Conservation (phyloP, 106 monocot species). For the Allium cepa region DNA sequence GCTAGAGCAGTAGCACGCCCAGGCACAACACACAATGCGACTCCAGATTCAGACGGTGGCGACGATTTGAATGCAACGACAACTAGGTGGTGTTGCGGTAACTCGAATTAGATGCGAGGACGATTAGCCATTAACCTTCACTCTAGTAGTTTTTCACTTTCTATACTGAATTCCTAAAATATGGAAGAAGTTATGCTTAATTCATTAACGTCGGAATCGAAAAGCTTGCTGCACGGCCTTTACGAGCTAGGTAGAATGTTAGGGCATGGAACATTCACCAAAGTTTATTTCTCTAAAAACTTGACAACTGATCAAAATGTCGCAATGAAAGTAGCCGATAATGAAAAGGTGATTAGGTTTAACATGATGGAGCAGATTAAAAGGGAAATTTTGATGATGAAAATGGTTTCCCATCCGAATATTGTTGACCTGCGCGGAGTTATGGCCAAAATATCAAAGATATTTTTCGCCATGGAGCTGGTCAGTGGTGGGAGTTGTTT, state of each 20-base stretch:
- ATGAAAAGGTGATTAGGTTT: constrained; percentile 58
- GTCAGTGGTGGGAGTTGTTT: constrained; percentile 63
- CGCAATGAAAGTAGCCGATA: constrained; percentile 61
- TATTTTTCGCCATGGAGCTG: constrained; percentile 69
- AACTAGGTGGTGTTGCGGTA: too few species aligned
- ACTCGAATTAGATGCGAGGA: too few species aligned
- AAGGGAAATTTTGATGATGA: constrained; percentile 74
- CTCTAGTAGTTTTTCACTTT: too few species aligned
- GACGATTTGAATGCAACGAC: too few species aligned
- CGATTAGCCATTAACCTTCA: too few species aligned
- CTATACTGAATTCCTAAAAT: too few species aligned
- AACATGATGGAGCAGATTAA: constrained; percentile 75
- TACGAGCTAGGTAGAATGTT: constrained; percentile 74
- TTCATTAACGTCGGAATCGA: not conserved
- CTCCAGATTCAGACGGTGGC: too few species aligned
- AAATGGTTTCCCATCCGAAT: constrained; percentile 67
- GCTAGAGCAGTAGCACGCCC: too few species aligned
- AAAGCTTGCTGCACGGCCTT: constrained; percentile 39
- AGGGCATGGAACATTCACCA: constrained; percentile 60
- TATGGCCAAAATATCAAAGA: constrained; percentile 53
- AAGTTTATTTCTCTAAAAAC: constrained; percentile 56
- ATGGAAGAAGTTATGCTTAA: constrained; percentile 23
- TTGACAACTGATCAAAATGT: constrained; percentile 16
- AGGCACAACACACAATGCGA: too few species aligned
- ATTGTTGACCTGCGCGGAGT: constrained; percentile 73